Evolutionary conservation across 176 grass and related monocot species (phyloP), one percentile per base, ranked within the genome.

Genomic region (Paspalum vaginatum): DNA sequence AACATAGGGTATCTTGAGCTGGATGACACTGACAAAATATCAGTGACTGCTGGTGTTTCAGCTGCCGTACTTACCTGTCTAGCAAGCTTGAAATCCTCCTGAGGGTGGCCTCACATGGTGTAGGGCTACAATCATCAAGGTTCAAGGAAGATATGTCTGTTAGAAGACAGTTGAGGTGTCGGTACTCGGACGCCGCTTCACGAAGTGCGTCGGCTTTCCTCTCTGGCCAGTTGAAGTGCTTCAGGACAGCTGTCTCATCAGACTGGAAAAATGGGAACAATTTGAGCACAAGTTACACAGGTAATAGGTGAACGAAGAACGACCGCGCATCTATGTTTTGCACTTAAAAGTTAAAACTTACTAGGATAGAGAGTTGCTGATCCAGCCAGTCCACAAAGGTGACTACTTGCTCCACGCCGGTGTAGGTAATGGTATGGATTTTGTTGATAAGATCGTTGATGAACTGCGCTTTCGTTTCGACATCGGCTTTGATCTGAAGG

Each of bases 401-500:
- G 21, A 91, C 41, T 11, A 91, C 61, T 64, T 91, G 85, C 17
- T 85, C 86, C 53, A 91, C 75, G n/a, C 75, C 54, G 0, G 85
- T 66, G 72, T 83, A 98, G 42, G 88, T 83, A 22, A 81, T 85
- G 7, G 61, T 84, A 41, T 85, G 86, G 24, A 94, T 79, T 82
- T 89, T 94, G 58, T 87, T 74, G 59, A 98, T 98, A 56, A 94
- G 88, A 70, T 88, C 61, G 16, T 81, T 91, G 61, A 98, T 91
- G 72, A 98, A 77, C 53, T 89, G 77, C 43, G 90, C 92, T 89
- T 98, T 98, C 44, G 90, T 91, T 85, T 93, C 86, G 7, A 98
- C 86, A 60, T 94, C 95, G 0, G 86, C 82, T 85, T 91, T 94
- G 72, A 94, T 94, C 91, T 93, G 13, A 54, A 22, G 3, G 11